A percentile compares a stretch with the other conserved stretches of the same genome.
These are phyloP conservation scores for Erythrophleum fordii DNA, from an alignment of 306 rosid species.

Conservation along the genomic window DNA sequence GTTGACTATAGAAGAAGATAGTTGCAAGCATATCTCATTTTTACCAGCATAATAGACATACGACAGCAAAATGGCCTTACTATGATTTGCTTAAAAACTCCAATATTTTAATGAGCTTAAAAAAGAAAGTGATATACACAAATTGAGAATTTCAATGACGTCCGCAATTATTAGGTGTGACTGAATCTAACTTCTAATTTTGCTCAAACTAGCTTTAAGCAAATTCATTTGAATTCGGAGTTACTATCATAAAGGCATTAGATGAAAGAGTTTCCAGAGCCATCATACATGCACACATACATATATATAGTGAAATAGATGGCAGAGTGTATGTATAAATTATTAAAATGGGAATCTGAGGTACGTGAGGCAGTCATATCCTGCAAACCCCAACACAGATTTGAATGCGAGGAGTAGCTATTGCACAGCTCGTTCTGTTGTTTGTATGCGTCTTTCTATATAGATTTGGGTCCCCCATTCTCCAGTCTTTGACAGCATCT, in stretches of 20 bases:
- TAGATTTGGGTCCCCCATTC: slow-evolving; percentile 79
- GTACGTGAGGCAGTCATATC: slow-evolving; percentile 62
- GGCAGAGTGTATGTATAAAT: slow-evolving; percentile 29
- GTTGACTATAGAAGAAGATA: not conserved
- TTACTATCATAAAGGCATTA: too few relatives aligned
- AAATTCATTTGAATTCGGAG: too few relatives aligned
- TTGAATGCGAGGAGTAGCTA: slow-evolving; percentile 79
- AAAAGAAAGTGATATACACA: not conserved
- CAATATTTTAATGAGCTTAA: not conserved
- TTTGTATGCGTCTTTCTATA: slow-evolving; percentile 76
- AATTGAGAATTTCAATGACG: not conserved
- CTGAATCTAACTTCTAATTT: not conserved
- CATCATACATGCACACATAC: not conserved
- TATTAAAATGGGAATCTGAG: slow-evolving; percentile 55
- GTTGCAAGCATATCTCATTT: not conserved
- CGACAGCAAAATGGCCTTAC: not conserved
- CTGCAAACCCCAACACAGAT: slow-evolving; percentile 73
- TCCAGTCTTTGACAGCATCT: slow-evolving; percentile 55
- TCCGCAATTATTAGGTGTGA: not conserved
- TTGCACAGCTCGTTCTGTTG: slow-evolving; percentile 75
- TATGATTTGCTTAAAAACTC: not conserved
- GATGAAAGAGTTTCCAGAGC: not conserved
- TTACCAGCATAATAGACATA: not conserved
- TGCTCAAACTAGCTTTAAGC: not conserved
- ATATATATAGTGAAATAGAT: slow-evolving; percentile 3